A percentile compares a stretch with the other conserved stretches of the same genome.
phyloP scores from a whole-genome alignment of 1,139 yeast genomes.

The Yamadazyma membranifaciens region DNA sequence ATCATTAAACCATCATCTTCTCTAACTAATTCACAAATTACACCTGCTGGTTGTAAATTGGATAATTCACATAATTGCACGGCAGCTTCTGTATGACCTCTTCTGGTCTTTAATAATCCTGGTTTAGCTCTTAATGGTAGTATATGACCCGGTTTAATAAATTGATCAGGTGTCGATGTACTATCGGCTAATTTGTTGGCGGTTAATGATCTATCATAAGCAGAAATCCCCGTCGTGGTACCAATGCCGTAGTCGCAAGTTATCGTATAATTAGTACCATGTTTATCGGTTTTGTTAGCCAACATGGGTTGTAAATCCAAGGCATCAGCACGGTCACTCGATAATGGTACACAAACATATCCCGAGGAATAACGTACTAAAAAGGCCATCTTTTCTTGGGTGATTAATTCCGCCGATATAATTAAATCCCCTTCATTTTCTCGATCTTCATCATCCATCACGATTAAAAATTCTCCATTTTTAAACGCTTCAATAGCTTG shows the following conservation, averaged over 20 bases:
- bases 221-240: constrained; percentile 97
- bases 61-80: constrained; percentile 81
- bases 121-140: constrained; percentile 90
- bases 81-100: constrained; percentile 99
- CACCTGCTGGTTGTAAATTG: constrained; percentile 83
- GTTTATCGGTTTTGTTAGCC: constrained; percentile 68
- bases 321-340: constrained; percentile 73
- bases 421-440: constrained; percentile 98
- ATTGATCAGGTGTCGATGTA: constrained; percentile 54
- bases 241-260: constrained; percentile 83
- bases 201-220: constrained; percentile 89
- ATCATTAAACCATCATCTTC: constrained; percentile 96
- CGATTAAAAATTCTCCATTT: constrained; percentile 86
- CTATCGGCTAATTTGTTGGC: constrained; percentile 69
- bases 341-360: constrained; percentile 88
- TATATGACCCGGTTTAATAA: constrained; percentile 90
- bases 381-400: constrained; percentile 91
- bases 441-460: constrained; percentile 92
- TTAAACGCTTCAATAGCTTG: constrained; percentile 80
- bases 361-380: constrained; percentile 88
- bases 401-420: constrained; percentile 79
- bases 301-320: constrained; percentile 82
- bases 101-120: constrained; percentile 76
- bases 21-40: constrained; percentile 89
- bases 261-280: constrained; percentile 95